Evolutionary conservation across 2,329 filamentous ascomycete genomes (phyloP).

Genomic region (Metarhizium sp.): DNA sequence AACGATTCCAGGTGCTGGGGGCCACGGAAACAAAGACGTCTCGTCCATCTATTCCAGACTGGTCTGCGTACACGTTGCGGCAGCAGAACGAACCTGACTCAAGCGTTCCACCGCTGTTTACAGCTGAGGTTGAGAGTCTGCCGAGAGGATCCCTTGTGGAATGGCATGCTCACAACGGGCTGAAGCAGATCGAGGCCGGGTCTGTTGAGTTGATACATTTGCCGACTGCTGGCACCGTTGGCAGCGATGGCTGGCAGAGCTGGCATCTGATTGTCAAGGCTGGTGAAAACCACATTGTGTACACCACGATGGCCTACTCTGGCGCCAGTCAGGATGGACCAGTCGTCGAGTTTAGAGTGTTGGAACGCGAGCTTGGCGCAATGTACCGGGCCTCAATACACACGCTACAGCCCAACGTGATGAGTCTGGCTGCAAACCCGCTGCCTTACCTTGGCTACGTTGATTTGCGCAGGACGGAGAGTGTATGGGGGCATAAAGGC

Average conservation of each 20-base stretch:
- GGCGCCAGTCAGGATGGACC: neutral
- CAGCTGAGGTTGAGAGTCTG: conserved; percentile 66
- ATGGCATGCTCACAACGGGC: conserved; percentile 66
- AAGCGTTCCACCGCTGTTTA: conserved; percentile 57
- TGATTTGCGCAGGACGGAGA: conserved; percentile 13
- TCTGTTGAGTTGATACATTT: conserved; percentile 16
- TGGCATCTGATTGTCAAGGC: conserved; percentile 20
- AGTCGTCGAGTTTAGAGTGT: neutral
- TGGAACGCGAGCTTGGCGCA: neutral
- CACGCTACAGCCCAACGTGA: neutral
- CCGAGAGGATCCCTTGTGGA: conserved; percentile 69
- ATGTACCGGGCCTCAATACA: neutral
- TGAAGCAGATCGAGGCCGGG: conserved; percentile 26
- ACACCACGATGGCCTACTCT: conserved; percentile 19
- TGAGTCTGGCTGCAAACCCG: neutral
- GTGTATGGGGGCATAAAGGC: conserved; percentile 7
- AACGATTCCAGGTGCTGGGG: conserved; percentile 34
- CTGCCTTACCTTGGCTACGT: conserved; percentile 23
- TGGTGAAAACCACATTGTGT: conserved; percentile 15
- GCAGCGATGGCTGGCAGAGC: conserved; percentile 15
- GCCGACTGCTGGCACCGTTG: conserved; percentile 4
- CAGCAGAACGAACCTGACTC: conserved; percentile 25
- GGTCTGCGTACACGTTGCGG: conserved; percentile 30
- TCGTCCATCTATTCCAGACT: conserved; percentile 37
- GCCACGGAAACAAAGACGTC: conserved; percentile 14